Base-by-base conservation (phyloP, 2,329 filamentous ascomycete genomes). In the Fonsecaea pedrosoi region DNA sequence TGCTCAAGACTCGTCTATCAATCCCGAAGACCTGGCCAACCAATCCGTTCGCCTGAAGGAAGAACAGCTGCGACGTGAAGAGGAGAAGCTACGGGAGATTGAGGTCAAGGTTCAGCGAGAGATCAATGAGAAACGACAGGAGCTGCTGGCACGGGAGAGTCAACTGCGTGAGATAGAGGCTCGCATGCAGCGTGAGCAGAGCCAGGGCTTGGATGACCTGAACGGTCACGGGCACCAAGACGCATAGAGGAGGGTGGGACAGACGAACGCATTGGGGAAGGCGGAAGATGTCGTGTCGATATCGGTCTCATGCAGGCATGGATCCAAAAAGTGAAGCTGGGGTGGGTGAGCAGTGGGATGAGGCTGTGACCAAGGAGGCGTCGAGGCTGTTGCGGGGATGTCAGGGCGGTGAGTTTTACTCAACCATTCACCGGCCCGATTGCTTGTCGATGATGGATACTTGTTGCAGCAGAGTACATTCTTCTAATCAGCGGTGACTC, bases 61-160 rank as follows among this genome's bases (percentile, higher is more conserved):
- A 81, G 95, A 99, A 83, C 95, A 99, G 82, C 91, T 99, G 74
- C 92, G 95, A 78, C 93, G 95, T 77, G 95, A 99, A 82, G 95
- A 99, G 85, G 95, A 99, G 90, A 99, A 99, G 86, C 90, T 99
- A 71, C 92, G 95, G 81, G 95, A 99, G 85, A 98, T 99, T 79
- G 95, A 99, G 80, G 86, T 97, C 85, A 99, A 99, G 90, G 95
- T 99, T 71, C 95, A 99, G 85, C 92, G 95, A 78, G 95, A 99
- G 83, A 99, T 99, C 85, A 97, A 97, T 83, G 95, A 98, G 88
- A 99, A 99, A 89, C 90, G 95, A 84, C 95, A 99, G 84, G 95
- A 99, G 83, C 87, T 99, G 70, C 80, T 99, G 82, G 95, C 95
- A 72, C 93, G 95, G 81, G 95, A 99, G 85, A 97, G 93, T 77